Conservation (phyloP, 2,329 filamentous ascomycete species). For the Periconia sp. region DNA sequence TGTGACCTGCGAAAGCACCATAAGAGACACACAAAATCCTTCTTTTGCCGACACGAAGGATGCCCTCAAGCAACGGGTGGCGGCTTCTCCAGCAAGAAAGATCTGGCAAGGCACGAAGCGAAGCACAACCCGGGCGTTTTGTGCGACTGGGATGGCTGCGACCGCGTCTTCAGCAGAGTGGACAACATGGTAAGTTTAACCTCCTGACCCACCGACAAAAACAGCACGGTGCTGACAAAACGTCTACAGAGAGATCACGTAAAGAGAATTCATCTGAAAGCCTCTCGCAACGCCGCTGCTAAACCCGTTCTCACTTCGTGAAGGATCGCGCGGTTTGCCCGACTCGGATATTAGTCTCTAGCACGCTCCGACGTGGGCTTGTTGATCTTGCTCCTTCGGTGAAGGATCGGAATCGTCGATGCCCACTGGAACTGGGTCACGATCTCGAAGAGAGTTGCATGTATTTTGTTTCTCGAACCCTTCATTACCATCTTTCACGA, state of each 20-base stretch:
- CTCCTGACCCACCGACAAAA: not conserved
- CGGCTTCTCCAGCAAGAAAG: constrained; percentile 65
- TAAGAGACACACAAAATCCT: constrained; percentile 62
- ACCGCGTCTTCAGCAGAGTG: constrained; percentile 60
- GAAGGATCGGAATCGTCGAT: constrained; percentile 1
- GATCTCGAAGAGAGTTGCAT: not conserved
- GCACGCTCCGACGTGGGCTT: not conserved
- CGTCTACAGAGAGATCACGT: constrained; percentile 41
- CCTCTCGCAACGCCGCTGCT: constrained; percentile 21
- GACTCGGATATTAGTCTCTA: not conserved
- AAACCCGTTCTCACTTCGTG: constrained; percentile 22
- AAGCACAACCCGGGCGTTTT: constrained; percentile 63
- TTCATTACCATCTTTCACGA: constrained; percentile 15
- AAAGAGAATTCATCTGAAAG: constrained; percentile 44
- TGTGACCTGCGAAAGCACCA: constrained; percentile 66
- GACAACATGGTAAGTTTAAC: constrained; percentile 59
- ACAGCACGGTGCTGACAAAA: not conserved
- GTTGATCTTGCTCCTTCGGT: constrained; percentile 2
- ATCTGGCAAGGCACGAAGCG: constrained; percentile 62
- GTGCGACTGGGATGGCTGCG: constrained; percentile 61
- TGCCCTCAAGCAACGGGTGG: constrained; percentile 59
- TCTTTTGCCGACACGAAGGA: constrained; percentile 61
- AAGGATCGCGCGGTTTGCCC: not conserved
- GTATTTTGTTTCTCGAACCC: not conserved
- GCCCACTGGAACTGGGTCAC: not conserved